Percentiles rank a stretch among this genome's conserved stretches.
Conservation (phyloP, 2,329 filamentous ascomycete species). For the Botrytis byssoidea region DNA sequence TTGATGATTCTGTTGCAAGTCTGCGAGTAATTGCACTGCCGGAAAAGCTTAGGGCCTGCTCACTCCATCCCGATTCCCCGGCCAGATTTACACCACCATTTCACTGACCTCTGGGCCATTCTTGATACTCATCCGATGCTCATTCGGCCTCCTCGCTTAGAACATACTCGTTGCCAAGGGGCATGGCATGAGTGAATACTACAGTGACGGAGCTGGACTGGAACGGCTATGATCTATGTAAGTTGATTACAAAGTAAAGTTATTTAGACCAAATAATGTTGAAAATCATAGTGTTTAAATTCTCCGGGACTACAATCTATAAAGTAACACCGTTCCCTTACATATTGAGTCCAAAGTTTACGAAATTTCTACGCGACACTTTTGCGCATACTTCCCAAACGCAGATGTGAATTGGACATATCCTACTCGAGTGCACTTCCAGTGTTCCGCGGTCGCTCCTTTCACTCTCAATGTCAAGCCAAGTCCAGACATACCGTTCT, state of each 20-base stretch:
- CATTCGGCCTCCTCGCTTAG: not conserved
- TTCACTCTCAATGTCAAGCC: not conserved
- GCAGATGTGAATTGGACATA: not conserved
- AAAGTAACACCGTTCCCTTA: not conserved
- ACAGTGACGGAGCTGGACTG: not conserved
- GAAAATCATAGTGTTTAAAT: not conserved
- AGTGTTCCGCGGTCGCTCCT: not conserved
- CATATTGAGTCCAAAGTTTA: not conserved
- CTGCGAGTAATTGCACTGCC: not conserved
- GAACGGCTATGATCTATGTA: not conserved
- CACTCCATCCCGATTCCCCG: not conserved
- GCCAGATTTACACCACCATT: not conserved
- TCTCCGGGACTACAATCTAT: not conserved
- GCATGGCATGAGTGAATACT: not conserved
- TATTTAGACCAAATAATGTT: not conserved
- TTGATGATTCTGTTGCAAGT: not conserved
- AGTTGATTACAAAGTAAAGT: not conserved
- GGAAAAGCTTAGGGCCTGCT: not conserved
- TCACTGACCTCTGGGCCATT: not conserved
- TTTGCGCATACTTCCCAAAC: not conserved
- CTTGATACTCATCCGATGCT: not conserved
- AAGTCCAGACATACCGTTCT: not conserved
- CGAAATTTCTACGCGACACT: not conserved
- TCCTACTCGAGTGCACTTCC: not conserved
- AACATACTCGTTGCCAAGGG: not conserved